These are phyloP conservation scores for Bocquillonia castaneifolia DNA, from an alignment of 441 rosid genomes.

Conservation along the genomic window DNA sequence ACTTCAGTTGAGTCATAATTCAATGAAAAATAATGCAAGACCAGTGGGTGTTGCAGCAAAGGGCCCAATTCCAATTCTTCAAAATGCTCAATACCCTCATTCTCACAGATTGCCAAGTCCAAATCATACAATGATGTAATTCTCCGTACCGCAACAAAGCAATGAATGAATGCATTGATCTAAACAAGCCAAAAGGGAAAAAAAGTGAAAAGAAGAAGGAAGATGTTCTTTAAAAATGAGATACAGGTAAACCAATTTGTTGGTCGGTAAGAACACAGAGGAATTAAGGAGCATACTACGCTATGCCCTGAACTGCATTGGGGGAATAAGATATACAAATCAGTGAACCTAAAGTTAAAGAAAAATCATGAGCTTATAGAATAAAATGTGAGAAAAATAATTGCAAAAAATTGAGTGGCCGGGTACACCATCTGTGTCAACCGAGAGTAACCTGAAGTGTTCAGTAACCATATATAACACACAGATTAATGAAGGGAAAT, in stretches of 20 bases:
- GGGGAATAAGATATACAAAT: background rate
- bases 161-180: constrained; percentile 89
- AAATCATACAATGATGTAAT: constrained; percentile 79
- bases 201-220: background rate
- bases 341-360: background rate
- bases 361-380: background rate
- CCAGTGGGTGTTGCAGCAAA: constrained; percentile 64
- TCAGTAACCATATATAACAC: background rate
- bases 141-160: constrained; percentile 73
- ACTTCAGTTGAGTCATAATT: constrained; percentile 38
- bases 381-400: background rate
- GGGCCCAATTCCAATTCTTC: constrained; percentile 84
- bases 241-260: background rate
- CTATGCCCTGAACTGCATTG: background rate
- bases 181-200: constrained; percentile 23
- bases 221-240: background rate
- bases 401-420: background rate
- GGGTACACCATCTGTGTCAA: background rate
- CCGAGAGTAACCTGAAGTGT: background rate
- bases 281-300: background rate
- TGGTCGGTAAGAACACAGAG: background rate
- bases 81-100: constrained; percentile 64
- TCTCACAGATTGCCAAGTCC: constrained; percentile 71
- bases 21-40: constrained; percentile 60
- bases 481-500: background rate